phyloP scores from a whole-genome alignment of 2,329 filamentous ascomycete genomes.

The Colletotrichum somersetense region DNA sequence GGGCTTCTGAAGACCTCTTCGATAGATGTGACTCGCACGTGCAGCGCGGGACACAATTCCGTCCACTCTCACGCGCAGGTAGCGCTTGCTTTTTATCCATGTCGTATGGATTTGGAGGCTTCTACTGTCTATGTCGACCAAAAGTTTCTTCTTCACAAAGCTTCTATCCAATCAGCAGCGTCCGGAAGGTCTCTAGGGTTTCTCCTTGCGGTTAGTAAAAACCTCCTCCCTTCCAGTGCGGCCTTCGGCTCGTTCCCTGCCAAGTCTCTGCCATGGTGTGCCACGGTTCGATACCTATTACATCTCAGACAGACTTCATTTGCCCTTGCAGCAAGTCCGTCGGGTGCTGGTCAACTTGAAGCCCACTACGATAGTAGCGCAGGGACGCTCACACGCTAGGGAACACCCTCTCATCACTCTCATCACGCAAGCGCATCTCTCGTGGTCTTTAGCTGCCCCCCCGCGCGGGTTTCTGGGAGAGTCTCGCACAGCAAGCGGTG shows the following conservation, averaged over 20 bases:
- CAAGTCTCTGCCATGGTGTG: conserved; percentile 23
- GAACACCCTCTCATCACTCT: conserved; percentile 19
- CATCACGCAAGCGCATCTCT: conserved; percentile 9
- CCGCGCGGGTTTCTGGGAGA: conserved; percentile 26
- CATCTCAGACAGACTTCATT: conserved; percentile 32
- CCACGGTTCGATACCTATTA: conserved; percentile 24
- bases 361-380: conserved; percentile 13
- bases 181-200: neutral
- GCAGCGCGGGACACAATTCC: conserved; percentile 6
- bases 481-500: neutral
- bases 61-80: neutral
- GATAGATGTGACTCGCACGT: conserved; percentile 37
- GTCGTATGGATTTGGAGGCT: conserved; percentile 18
- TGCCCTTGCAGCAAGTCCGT: conserved; percentile 33
- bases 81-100: conserved; percentile 32
- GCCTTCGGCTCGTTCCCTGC: conserved; percentile 23
- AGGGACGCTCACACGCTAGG: neutral
- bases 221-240: conserved; percentile 21
- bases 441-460: neutral
- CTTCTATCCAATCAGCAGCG: conserved; percentile 8
- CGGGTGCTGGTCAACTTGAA: conserved; percentile 32
- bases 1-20: conserved; percentile 36
- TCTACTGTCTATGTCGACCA: neutral
- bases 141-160: conserved; percentile 15
- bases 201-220: conserved; percentile 10